Percentiles rank a stretch among this genome's conserved stretches.
Evolutionary conservation across 768 basidiomycete species (phyloP).

Genomic region (Wakefieldia striispora): DNA sequence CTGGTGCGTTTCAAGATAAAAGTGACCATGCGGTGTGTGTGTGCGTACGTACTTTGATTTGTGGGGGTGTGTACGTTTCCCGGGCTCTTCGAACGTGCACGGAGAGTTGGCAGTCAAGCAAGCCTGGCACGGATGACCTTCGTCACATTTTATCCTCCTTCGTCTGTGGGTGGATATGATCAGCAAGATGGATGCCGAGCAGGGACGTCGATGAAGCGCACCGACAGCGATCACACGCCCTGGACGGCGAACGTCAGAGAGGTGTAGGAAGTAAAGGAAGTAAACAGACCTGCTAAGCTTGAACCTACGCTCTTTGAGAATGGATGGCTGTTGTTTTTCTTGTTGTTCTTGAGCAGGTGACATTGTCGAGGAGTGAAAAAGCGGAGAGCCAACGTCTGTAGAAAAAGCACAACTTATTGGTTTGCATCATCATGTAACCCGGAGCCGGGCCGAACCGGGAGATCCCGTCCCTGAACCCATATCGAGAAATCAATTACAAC

Average conservation of each 20-base stretch:
- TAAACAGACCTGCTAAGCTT: conserved; percentile 74
- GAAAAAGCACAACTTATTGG: conserved; percentile 22
- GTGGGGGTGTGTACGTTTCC: conserved; percentile 81
- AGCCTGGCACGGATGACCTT: conserved; percentile 86
- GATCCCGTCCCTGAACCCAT: conserved; percentile 19
- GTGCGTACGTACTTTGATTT: conserved; percentile 74
- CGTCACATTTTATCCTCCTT: conserved; percentile 83
- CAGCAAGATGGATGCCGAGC: not conserved
- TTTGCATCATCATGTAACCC: conserved; percentile 10
- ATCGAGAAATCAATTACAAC: conserved; percentile 27
- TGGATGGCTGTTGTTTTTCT: conserved; percentile 46
- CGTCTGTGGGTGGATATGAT: conserved; percentile 44
- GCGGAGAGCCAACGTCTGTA: not conserved
- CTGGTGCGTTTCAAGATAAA: conserved; percentile 33
- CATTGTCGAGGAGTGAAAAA: conserved; percentile 20
- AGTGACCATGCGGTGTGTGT: conserved; percentile 2
- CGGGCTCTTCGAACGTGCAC: conserved; percentile 86
- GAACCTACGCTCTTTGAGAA: conserved; percentile 79
- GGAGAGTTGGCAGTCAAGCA: conserved; percentile 79
- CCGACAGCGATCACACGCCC: conserved; percentile 91
- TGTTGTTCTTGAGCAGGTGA: conserved; percentile 35
- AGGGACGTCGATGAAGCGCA: conserved; percentile 39
- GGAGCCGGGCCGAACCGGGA: conserved; percentile 30
- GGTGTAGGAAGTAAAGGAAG: not conserved
- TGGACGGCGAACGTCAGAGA: conserved; percentile 32